phyloP scores from a whole-genome alignment of 495 filamentous ascomycete genomes.

The Hamigera avellanea region DNA sequence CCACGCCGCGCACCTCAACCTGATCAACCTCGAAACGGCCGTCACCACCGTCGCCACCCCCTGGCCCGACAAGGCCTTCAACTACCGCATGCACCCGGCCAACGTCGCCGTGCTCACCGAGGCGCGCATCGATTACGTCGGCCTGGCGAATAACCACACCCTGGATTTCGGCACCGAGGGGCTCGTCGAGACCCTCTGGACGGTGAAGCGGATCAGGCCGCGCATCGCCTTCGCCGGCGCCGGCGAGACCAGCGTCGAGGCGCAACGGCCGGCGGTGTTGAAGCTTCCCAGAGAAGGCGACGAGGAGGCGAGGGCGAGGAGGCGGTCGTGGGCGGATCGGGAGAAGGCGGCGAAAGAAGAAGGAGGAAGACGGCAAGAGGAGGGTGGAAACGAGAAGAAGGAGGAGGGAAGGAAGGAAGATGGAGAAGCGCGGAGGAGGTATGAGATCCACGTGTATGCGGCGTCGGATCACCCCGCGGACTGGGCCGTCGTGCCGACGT shows the following conservation, averaged over 20 bases:
- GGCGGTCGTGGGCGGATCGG: background rate
- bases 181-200: slow-evolving; percentile 21
- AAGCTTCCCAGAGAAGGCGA: slow-evolving; percentile 5
- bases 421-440: background rate
- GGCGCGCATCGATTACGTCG: slow-evolving; percentile 20
- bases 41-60: slow-evolving; percentile 16
- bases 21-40: slow-evolving; percentile 35
- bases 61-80: slow-evolving; percentile 31
- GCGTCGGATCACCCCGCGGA: slow-evolving; percentile 16
- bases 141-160: slow-evolving; percentile 30
- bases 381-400: background rate
- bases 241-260: slow-evolving; percentile 18
- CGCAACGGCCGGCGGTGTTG: slow-evolving; percentile 16
- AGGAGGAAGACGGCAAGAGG: background rate
- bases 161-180: slow-evolving; percentile 25
- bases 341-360: background rate
- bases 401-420: background rate
- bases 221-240: slow-evolving; percentile 14
- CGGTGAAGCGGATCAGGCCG: slow-evolving; percentile 6
- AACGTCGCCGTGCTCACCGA: slow-evolving; percentile 20
- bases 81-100: slow-evolving; percentile 31
- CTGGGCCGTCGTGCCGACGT: slow-evolving; percentile 12
- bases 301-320: background rate
- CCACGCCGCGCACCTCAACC: slow-evolving; percentile 15
- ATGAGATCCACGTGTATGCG: slow-evolving; percentile 15